phyloP scores from a whole-genome alignment of 1,284 basidiomycete species.

The Chondrostereum purpureum region DNA sequence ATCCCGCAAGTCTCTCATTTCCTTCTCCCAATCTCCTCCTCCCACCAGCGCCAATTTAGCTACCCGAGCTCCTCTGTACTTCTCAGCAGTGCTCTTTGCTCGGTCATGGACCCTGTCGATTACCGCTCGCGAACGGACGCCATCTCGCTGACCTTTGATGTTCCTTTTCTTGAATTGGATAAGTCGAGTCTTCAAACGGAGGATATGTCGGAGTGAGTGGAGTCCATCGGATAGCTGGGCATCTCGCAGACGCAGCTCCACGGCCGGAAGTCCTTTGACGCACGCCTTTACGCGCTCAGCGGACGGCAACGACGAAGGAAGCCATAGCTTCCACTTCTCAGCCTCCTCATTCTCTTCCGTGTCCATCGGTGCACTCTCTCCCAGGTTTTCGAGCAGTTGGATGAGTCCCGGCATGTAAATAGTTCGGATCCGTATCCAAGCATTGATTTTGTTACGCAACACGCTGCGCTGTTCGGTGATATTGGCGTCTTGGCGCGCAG shows the following conservation, averaged over 20 bases:
- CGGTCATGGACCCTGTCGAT: slow-evolving; percentile 5
- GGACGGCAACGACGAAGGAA: not conserved
- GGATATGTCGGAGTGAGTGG: not conserved
- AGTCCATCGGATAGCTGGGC: not conserved
- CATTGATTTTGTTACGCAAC: too few relatives aligned
- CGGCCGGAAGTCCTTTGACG: not conserved
- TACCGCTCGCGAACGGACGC: slow-evolving; percentile 1
- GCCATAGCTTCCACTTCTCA: too few relatives aligned
- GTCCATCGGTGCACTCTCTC: too few relatives aligned
- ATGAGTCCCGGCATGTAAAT: too few relatives aligned
- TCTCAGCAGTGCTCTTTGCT: not conserved
- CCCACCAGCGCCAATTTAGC: slow-evolving; percentile 8
- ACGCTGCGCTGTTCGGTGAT: too few relatives aligned
- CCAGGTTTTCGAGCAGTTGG: too few relatives aligned
- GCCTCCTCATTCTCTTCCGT: too few relatives aligned
- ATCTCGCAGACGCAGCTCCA: not conserved
- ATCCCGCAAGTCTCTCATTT: not conserved
- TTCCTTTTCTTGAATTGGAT: not conserved
- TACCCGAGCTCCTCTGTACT: slow-evolving; percentile 3
- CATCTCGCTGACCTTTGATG: not conserved
- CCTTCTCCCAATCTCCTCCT: slow-evolving; percentile 8
- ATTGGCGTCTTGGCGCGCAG: too few relatives aligned
- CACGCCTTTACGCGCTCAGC: not conserved
- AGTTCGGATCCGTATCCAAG: too few relatives aligned
- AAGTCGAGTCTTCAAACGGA: not conserved